phyloP scores from a whole-genome alignment of 192 early-diverging fungal species.

The Lobosporangium transversale region DNA sequence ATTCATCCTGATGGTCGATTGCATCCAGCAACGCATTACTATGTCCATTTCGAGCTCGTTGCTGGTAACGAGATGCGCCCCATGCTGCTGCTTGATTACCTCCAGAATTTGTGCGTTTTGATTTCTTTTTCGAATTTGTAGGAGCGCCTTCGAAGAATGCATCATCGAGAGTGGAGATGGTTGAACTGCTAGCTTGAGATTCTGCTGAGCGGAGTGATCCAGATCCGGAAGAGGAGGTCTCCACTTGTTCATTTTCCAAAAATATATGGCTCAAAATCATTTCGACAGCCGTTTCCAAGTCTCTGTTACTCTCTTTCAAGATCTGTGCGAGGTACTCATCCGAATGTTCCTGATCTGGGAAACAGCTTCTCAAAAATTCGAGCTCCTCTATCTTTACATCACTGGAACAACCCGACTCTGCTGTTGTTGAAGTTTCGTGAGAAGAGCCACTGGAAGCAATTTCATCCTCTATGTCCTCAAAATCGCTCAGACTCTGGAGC shows the following conservation, averaged over 20 bases:
- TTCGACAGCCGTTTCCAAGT: conserved; percentile 37
- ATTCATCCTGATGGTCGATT: conserved; percentile 30
- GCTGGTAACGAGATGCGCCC: conserved; percentile 8
- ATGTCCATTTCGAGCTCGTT: neutral
- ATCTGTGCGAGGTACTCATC: conserved; percentile 38
- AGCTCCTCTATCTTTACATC: conserved; percentile 29
- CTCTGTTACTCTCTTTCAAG: conserved; percentile 21
- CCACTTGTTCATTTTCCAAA: conserved; percentile 46
- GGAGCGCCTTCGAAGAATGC: conserved; percentile 21
- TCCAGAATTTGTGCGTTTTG: neutral
- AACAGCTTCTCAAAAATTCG: conserved; percentile 45
- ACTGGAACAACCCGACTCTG: neutral
- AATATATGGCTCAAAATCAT: conserved; percentile 48
- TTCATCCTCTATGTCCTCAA: too few relatives aligned
- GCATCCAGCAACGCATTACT: conserved; percentile 24
- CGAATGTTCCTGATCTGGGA: conserved; percentile 37
- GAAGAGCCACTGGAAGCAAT: too few relatives aligned
- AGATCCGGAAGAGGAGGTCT: conserved; percentile 42
- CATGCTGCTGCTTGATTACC: conserved; percentile 7
- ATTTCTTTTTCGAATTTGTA: conserved; percentile 21
- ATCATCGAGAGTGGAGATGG: conserved; percentile 22
- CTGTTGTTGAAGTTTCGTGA: too few relatives aligned
- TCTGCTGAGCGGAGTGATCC: conserved; percentile 20
- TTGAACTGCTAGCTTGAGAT: conserved; percentile 6
- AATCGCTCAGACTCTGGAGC: too few relatives aligned